These are phyloP conservation scores for Hypomyces rosellus DNA, from an alignment of 2,329 filamentous ascomycete genomes.

Conservation along the genomic window DNA sequence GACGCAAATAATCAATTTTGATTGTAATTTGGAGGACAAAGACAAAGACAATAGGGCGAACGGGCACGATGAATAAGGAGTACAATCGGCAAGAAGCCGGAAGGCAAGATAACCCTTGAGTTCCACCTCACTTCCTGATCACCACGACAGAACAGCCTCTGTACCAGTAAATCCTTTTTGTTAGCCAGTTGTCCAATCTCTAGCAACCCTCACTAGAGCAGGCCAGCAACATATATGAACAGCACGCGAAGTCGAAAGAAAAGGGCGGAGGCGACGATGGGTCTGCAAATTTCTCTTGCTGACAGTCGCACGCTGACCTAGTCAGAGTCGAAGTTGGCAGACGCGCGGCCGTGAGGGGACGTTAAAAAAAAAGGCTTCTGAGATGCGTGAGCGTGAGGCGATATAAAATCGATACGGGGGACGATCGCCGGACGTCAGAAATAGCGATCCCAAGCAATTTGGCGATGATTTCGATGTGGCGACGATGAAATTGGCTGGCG, in stretches of 20 bases:
- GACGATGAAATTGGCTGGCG: constrained; percentile 11
- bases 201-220: constrained; percentile 18
- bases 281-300: too few relatives aligned
- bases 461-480: constrained; percentile 14
- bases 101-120: constrained; percentile 29
- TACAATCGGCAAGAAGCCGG: constrained; percentile 32
- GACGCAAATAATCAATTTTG: constrained; percentile 46
- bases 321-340: not conserved
- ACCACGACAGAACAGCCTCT: constrained; percentile 24
- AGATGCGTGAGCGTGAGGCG: not conserved
- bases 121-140: constrained; percentile 32
- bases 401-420: constrained; percentile 1
- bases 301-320: not conserved
- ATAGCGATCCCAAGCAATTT: constrained; percentile 1
- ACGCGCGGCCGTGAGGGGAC: not conserved
- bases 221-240: constrained; percentile 15
- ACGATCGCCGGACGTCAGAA: not conserved
- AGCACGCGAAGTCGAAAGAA: too few relatives aligned
- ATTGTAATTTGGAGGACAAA: constrained; percentile 38
- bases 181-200: constrained; percentile 23
- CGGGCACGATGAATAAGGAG: constrained; percentile 32
- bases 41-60: constrained; percentile 28
- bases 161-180: constrained; percentile 22
- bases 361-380: not conserved
- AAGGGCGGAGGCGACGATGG: too few relatives aligned